Percentiles rank a stretch among this genome's conserved stretches.
These are phyloP conservation scores for Brachypodium distachyon DNA, from an alignment of 202 grass and related monocot genomes.

Conservation along the genomic window DNA sequence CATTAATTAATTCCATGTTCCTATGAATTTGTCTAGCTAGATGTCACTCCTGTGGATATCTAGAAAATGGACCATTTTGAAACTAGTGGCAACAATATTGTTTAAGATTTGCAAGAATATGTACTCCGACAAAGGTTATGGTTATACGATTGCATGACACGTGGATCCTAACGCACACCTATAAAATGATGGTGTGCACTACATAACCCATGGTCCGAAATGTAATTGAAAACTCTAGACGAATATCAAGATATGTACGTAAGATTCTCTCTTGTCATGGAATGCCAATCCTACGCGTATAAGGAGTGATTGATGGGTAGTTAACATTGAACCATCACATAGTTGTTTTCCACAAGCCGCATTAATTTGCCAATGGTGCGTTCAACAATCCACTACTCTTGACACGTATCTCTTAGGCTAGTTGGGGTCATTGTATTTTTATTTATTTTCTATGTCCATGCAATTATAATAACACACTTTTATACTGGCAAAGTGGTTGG, in stretches of 20 bases:
- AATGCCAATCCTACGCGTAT: conserved; percentile 5
- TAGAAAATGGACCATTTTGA: background rate
- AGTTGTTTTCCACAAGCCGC: conserved; percentile 39
- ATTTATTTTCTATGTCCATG: conserved; percentile 12
- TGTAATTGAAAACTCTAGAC: background rate
- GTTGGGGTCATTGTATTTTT: background rate
- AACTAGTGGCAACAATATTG: background rate
- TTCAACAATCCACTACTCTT: background rate
- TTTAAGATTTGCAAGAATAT: background rate
- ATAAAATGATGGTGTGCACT: no score
- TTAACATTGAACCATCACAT: conserved; percentile 44
- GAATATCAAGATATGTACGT: background rate
- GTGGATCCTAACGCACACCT: no score
- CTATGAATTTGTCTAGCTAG: no score
- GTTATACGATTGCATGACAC: background rate
- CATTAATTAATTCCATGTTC: no score
- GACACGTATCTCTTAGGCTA: conserved; percentile 4
- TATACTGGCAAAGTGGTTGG: conserved; percentile 37
- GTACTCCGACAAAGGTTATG: background rate
- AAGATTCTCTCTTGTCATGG: background rate
- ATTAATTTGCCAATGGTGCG: background rate
- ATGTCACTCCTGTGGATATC: no score
- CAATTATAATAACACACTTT: conserved; percentile 36
- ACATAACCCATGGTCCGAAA: background rate
- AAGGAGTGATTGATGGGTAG: conserved; percentile 51